A percentile compares a stretch with the other conserved stretches of the same genome.
Conservation (phyloP, 352 stramenopile species). For the Globisporangium nagaii region DNA sequence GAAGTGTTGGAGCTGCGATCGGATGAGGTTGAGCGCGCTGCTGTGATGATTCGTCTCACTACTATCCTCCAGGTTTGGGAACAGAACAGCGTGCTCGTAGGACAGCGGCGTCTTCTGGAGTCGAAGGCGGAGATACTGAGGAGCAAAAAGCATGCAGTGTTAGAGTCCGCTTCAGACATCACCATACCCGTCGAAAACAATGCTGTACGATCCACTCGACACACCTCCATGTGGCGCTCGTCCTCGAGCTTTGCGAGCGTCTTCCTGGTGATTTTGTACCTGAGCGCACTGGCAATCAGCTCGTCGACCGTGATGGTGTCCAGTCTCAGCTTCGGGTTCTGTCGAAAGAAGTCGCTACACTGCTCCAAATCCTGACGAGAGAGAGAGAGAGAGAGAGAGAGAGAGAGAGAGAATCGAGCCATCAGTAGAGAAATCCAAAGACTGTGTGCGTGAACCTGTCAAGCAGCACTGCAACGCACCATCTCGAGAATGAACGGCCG, state of each 20-base stretch:
- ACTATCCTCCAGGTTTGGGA: slow-evolving; percentile 49
- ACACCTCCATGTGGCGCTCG: slow-evolving; percentile 64
- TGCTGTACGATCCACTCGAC: not conserved
- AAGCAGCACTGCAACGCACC: too few relatives aligned
- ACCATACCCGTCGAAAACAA: not conserved
- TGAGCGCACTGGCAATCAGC: slow-evolving; percentile 37
- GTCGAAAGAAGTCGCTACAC: slow-evolving; percentile 66
- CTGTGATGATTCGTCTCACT: slow-evolving; percentile 23
- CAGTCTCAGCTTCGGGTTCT: slow-evolving; percentile 47
- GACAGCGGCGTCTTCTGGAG: slow-evolving; percentile 57
- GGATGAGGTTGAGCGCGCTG: slow-evolving; percentile 50
- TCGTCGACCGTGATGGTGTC: slow-evolving; percentile 27
- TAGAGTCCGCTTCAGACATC: too few relatives aligned
- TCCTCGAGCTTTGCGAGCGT: slow-evolving; percentile 57
- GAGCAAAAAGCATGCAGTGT: not conserved
- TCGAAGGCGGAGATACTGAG: slow-evolving; percentile 66
- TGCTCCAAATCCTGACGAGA: slow-evolving; percentile 60
- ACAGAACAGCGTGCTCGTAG: slow-evolving; percentile 62
- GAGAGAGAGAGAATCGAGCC: too few relatives aligned
- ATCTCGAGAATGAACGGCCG: slow-evolving; percentile 48
- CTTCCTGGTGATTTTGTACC: slow-evolving; percentile 63
- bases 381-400: too few relatives aligned
- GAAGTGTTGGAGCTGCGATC: slow-evolving; percentile 48
- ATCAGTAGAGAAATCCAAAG: too few relatives aligned
- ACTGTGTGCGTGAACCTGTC: too few relatives aligned